A percentile compares a stretch with the other conserved stretches of the same genome.
phyloP scores from a whole-genome alignment of 2,329 filamentous ascomycete genomes.

The Colletotrichum limetticola region DNA sequence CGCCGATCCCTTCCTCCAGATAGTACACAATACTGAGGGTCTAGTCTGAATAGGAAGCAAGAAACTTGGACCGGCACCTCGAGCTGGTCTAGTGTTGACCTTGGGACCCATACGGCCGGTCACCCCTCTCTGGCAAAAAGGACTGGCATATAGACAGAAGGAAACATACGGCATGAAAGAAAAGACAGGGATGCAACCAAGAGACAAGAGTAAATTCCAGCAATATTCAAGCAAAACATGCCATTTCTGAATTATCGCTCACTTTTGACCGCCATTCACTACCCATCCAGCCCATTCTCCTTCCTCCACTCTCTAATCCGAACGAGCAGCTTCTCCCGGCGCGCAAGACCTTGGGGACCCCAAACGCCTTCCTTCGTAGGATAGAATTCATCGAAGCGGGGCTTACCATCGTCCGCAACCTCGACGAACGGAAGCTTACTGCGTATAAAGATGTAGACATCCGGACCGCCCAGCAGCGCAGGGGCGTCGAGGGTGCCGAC shows the following conservation, averaged over 20 bases:
- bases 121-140: not conserved
- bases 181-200: not conserved
- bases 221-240: not conserved
- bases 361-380: constrained; percentile 43
- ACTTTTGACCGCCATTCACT: not conserved
- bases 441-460: constrained; percentile 56
- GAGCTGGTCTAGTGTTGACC: not conserved
- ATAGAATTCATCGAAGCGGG: constrained; percentile 51
- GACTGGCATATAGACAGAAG: not conserved
- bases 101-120: not conserved
- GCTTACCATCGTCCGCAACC: constrained; percentile 48
- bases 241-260: not conserved
- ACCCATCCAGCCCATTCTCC: constrained; percentile 3
- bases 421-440: constrained; percentile 52
- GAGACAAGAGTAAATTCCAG: not conserved
- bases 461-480: constrained; percentile 50
- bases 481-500: constrained; percentile 56
- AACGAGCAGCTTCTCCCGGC: constrained; percentile 40
- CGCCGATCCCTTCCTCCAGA: not conserved
- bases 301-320: constrained; percentile 29
- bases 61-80: not conserved
- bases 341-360: constrained; percentile 45
- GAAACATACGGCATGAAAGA: not conserved
- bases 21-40: not conserved
- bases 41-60: not conserved